Evolutionary conservation across 2,329 filamentous ascomycete genomes (phyloP).

Genomic region (Beauveria australis): DNA sequence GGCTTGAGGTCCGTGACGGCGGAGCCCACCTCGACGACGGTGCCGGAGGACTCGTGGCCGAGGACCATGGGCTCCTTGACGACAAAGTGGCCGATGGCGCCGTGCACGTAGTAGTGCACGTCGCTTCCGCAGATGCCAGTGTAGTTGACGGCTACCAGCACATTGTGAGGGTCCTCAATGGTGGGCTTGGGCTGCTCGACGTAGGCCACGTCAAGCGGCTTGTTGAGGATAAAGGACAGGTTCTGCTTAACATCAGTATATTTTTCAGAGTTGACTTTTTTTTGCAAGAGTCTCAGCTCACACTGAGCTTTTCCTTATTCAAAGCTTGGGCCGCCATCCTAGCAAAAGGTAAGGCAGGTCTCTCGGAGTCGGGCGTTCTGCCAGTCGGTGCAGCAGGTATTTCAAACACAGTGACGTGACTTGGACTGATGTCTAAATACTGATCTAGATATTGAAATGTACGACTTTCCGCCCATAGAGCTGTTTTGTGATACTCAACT

Average conservation of each 20-base stretch:
- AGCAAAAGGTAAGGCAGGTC: neutral
- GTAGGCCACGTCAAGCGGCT: conserved; percentile 62
- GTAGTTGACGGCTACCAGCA: conserved; percentile 73
- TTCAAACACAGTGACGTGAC: neutral
- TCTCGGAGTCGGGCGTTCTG: neutral
- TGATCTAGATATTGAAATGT: neutral
- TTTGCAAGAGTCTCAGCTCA: conserved; percentile 11
- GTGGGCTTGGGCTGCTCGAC: conserved; percentile 67
- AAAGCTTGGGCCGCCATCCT: conserved; percentile 19
- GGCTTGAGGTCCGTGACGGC: conserved; percentile 53
- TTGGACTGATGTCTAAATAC: neutral
- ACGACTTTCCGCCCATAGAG: no score
- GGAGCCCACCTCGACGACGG: conserved; percentile 62
- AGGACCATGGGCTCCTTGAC: conserved; percentile 76
- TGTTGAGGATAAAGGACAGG: conserved; percentile 77
- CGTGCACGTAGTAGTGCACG: conserved; percentile 81
- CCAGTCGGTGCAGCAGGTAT: neutral
- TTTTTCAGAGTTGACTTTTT: no score
- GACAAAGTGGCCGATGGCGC: conserved; percentile 78
- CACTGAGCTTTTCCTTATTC: conserved; percentile 23
- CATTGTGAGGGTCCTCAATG: conserved; percentile 60
- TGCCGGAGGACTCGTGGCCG: conserved; percentile 64
- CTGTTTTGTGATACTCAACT: neutral
- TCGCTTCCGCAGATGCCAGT: conserved; percentile 87
- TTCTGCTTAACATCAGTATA: conserved; percentile 43